Evolutionary conservation across 2,329 filamentous ascomycete genomes (phyloP), one percentile per base, ranked within the genome.

Genomic region (Tolypocladium album): DNA sequence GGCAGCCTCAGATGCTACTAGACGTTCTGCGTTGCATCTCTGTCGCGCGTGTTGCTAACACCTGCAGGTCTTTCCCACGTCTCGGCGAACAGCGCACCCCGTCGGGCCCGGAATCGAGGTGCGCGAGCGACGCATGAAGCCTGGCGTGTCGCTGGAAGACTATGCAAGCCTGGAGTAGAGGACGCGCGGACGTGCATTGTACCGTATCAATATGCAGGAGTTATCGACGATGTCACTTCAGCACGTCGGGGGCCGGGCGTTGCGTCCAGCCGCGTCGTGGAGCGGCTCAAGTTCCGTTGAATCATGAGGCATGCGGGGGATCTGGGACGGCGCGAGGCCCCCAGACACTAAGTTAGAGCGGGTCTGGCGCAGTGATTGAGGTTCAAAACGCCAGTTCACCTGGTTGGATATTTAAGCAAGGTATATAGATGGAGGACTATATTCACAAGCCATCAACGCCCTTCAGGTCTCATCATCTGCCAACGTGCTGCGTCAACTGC

Each of bases 41-140:
- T 45, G 43, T 47, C 12, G 43, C 22, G 22, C n/a, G 24, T 1
- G 17, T 12, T 53, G 66, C 55, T 64, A 47, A 60, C 12, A 24
- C 3, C 36, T 0, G 1, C 61, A 86, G 83, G 76, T 86, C 31
- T 86, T 86, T 64, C 83, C 83, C 8, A 57, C 78, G 12, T 78
- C 80, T 1, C 76, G 89, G 69, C 82, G 90, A 70, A 79, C 80
- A 68, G 77, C 81, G 56, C 83, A 88, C 63, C 74, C 88, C 39
- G 82, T 92, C 58, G 92, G 92, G 0, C 90, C 91, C 4, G 92
- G 92, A 15, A 85, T 97, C 64, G 92, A 96, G 73, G 81, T 92
- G 64, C 81, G 86, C 68, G 85, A 92, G 59, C 82, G 86, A 69
- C 82, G 85, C 52, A 76, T 82, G 61, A 80, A 79, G 71, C 76